Evolutionary conservation across 208 protist genomes (phyloP).

Genomic region (Vickermania ingenoplastis): DNA sequence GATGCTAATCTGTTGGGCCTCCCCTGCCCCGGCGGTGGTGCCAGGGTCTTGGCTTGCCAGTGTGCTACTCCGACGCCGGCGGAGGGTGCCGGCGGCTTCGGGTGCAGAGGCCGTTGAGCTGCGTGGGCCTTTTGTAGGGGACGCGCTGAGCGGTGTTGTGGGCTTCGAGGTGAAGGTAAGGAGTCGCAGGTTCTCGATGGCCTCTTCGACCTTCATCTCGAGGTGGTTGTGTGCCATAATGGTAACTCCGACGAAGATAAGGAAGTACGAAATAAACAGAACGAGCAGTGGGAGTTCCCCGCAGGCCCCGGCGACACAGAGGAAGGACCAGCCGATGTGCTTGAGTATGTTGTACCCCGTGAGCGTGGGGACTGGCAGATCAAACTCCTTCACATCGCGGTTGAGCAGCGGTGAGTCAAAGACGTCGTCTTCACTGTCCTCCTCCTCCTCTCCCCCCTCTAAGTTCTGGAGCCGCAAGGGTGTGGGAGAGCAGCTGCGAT

Average conservation of each 20-base stretch:
- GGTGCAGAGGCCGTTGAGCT: not conserved
- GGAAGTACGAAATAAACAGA: constrained; percentile 39
- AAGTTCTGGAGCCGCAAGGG: not conserved
- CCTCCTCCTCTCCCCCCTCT: not conserved
- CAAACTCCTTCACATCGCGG: constrained; percentile 30
- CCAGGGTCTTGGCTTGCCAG: not conserved
- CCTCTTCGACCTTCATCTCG: constrained; percentile 23
- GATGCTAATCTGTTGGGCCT: not conserved
- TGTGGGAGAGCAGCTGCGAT: not conserved
- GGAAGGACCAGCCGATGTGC: constrained; percentile 32
- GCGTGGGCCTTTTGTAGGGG: too few species aligned
- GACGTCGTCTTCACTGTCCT: not conserved
- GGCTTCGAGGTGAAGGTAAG: constrained; percentile 2
- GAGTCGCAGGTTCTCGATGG: constrained; percentile 15
- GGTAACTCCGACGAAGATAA: constrained; percentile 50
- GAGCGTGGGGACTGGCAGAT: constrained; percentile 36
- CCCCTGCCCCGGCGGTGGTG: not conserved
- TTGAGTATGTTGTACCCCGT: constrained; percentile 36
- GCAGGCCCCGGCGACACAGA: constrained; percentile 35
- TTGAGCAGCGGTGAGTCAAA: not conserved
- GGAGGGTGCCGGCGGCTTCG: not conserved
- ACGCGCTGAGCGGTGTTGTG: not conserved
- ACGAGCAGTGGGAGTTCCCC: constrained; percentile 22
- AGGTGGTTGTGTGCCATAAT: constrained; percentile 35
- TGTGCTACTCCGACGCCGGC: too few species aligned